A percentile compares a stretch with the other conserved stretches of the same genome.
These are phyloP conservation scores for Apiospora aurea DNA, from an alignment of 2,329 filamentous ascomycete species.

Conservation along the genomic window DNA sequence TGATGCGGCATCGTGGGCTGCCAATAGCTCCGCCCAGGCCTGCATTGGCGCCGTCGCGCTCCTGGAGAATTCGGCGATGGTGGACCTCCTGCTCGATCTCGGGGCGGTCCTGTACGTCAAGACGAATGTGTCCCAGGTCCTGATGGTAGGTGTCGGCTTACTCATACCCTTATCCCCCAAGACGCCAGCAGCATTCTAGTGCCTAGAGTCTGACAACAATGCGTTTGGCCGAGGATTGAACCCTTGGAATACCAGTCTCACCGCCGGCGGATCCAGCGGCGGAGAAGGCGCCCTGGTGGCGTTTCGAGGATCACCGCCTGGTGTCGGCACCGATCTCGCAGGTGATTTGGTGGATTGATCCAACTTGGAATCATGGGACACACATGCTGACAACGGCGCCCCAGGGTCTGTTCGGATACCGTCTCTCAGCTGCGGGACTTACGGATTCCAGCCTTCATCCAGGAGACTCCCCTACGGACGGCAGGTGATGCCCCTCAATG, in stretches of 20 bases:
- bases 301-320: constrained; percentile 31
- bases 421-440: constrained; percentile 31
- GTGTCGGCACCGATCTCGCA: constrained; percentile 31
- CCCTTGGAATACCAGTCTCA: constrained; percentile 11
- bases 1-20: not conserved
- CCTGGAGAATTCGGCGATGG: constrained; percentile 17
- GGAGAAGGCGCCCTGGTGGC: constrained; percentile 31
- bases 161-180: not conserved
- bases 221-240: not conserved
- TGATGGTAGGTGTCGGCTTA: constrained; percentile 9
- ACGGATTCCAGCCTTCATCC: constrained; percentile 31
- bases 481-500: constrained; percentile 27
- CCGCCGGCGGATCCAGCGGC: constrained; percentile 31
- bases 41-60: not conserved
- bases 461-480: constrained; percentile 28
- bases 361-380: no score
- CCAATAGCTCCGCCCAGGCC: not conserved
- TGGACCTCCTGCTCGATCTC: constrained; percentile 17
- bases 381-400: not conserved
- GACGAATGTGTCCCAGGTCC: constrained; percentile 21
- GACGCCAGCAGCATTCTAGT: not conserved
- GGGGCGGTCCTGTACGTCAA: constrained; percentile 22
- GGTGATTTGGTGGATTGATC: constrained; percentile 3
- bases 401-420: constrained; percentile 33
- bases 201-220: not conserved